phyloP scores from a whole-genome alignment of 345 rosid species.

The Tarenaya hassleriana region DNA sequence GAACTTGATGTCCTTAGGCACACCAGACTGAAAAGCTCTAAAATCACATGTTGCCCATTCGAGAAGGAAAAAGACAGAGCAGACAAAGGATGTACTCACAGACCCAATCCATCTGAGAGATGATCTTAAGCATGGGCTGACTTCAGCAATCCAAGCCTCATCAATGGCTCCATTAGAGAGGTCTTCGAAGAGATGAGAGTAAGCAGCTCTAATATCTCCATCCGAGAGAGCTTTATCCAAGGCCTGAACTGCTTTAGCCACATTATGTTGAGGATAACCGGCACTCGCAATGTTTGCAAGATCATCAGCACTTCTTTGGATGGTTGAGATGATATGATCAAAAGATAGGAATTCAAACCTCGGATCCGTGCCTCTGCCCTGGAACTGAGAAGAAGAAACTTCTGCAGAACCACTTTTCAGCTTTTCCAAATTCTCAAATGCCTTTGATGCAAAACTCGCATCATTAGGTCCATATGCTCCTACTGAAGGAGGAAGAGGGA shows the following conservation, averaged over 20 bases:
- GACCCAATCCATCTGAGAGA: constrained; percentile 79
- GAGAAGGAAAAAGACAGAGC: constrained; percentile 78
- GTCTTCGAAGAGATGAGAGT: constrained; percentile 63
- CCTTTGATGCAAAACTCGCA: constrained; percentile 59
- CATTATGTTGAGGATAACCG: constrained; percentile 57
- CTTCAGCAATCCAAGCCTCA: constrained; percentile 80
- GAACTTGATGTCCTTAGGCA: constrained; percentile 56
- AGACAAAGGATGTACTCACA: constrained; percentile 57
- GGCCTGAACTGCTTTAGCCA: constrained; percentile 87
- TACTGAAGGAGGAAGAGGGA: constrained; percentile 79
- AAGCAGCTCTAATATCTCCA: constrained; percentile 70
- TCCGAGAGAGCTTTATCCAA: constrained; percentile 73
- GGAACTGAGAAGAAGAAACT: constrained; percentile 40
- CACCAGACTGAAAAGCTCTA: constrained; percentile 67
- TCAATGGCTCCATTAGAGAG: constrained; percentile 68
- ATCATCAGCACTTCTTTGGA: constrained; percentile 69
- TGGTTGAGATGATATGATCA: constrained; percentile 57
- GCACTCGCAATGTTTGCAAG: constrained; percentile 67
- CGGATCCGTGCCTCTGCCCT: constrained; percentile 60
- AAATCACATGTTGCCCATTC: constrained; percentile 99
- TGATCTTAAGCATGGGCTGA: constrained; percentile 75
- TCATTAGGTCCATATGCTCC: constrained; percentile 60
- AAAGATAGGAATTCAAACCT: constrained; percentile 71
- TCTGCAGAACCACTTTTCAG: constrained; percentile 46
- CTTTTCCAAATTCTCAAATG: constrained; percentile 70